These are phyloP conservation scores for Cutaneotrichosporon sp. DNA, from an alignment of 1,284 basidiomycete species.

Conservation along the genomic window DNA sequence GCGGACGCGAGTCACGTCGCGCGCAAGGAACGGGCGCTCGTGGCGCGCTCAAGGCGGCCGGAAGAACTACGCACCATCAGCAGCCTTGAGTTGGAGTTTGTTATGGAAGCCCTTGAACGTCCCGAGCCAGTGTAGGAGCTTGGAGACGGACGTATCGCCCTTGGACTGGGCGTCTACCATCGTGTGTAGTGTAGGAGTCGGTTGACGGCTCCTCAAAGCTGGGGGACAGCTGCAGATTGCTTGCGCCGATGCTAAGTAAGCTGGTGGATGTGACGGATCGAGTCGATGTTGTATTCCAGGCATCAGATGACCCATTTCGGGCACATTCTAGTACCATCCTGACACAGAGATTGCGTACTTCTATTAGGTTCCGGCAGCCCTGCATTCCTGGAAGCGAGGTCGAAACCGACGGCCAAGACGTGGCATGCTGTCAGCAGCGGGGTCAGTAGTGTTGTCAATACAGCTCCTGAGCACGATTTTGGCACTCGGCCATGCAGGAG, in stretches of 20 bases:
- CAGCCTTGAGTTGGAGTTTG: conserved; percentile 12
- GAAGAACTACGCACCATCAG: conserved; percentile 3
- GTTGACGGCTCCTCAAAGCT: neutral
- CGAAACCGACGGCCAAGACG: too few relatives aligned
- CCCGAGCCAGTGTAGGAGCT: conserved; percentile 15
- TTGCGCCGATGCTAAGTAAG: too few relatives aligned
- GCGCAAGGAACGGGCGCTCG: too few relatives aligned
- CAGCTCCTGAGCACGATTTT: too few relatives aligned
- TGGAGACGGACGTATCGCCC: conserved; percentile 1
- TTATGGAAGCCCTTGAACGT: conserved; percentile 22
- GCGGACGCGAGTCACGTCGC: too few relatives aligned
- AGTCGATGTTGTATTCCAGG: neutral
- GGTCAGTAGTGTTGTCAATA: too few relatives aligned
- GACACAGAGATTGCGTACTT: too few relatives aligned
- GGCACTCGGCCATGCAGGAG: too few relatives aligned
- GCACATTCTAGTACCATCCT: too few relatives aligned
- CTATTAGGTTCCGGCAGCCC: too few relatives aligned
- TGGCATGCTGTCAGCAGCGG: too few relatives aligned
- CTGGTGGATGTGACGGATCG: neutral
- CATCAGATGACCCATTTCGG: neutral
- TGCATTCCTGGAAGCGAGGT: too few relatives aligned
- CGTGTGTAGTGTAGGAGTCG: neutral
- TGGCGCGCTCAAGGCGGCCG: neutral
- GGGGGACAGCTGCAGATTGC: neutral
- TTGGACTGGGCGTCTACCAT: conserved; percentile 4